phyloP scores from a whole-genome alignment of 495 filamentous ascomycete species.

The Aspergillus steynii region DNA sequence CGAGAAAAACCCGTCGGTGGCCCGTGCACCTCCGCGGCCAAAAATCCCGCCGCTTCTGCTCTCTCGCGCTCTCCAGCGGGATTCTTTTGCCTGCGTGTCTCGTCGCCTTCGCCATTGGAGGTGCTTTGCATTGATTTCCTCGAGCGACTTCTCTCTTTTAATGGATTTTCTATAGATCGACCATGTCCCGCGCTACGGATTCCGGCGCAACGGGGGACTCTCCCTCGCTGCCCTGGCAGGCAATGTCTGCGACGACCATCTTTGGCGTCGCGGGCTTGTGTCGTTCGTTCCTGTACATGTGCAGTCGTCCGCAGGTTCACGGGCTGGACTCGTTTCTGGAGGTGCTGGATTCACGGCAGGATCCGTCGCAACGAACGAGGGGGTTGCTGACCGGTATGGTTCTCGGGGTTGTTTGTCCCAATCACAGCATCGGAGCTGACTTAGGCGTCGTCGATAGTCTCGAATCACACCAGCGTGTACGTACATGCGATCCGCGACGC shows the following conservation, averaged over 20 bases:
- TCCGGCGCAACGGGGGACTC: slow-evolving; percentile 41
- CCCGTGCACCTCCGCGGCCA: background rate
- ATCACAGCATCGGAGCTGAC: slow-evolving; percentile 4
- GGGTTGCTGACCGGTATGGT: slow-evolving; percentile 81
- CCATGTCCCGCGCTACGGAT: slow-evolving; percentile 37
- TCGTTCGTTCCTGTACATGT: slow-evolving; percentile 45
- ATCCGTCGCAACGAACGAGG: slow-evolving; percentile 65
- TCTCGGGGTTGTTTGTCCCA: background rate
- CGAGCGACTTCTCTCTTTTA: slow-evolving; percentile 10
- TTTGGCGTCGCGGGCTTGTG: slow-evolving; percentile 46
- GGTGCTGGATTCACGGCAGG: slow-evolving; percentile 69
- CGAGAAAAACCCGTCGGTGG: slow-evolving; percentile 24
- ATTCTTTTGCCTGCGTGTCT: background rate
- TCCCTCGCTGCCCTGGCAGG: slow-evolving; percentile 47
- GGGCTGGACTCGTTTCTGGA: slow-evolving; percentile 75
- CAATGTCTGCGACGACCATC: slow-evolving; percentile 43
- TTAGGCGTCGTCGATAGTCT: slow-evolving; percentile 58
- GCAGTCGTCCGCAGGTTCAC: slow-evolving; percentile 57
- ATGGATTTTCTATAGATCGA: slow-evolving; percentile 33
- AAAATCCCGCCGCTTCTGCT: background rate
- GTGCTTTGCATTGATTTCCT: background rate
- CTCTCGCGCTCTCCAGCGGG: background rate
- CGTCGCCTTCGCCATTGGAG: slow-evolving; percentile 6
- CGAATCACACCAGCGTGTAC: slow-evolving; percentile 95
- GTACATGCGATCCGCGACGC: slow-evolving; percentile 45